phyloP scores from a whole-genome alignment of 345 rosid species.

The Excoecaria cochinchinensis region DNA sequence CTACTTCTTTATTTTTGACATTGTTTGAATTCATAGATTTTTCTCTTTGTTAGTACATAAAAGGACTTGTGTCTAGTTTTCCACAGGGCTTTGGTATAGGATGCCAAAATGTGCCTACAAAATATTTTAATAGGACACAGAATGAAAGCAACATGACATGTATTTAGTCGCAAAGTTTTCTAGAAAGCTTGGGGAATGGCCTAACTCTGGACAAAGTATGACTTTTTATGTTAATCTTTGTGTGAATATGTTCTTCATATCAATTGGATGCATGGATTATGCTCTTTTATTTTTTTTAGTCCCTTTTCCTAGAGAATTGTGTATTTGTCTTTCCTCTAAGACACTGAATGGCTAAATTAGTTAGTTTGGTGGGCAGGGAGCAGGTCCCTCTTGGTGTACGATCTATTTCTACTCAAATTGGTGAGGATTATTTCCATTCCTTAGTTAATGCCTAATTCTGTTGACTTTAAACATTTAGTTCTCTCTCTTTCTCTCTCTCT shows the following conservation, averaged over 20 bases:
- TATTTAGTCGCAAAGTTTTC: background rate
- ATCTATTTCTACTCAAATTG: conserved; percentile 81
- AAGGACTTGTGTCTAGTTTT: background rate
- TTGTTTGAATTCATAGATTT: background rate
- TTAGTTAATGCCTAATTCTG: background rate
- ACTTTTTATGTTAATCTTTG: background rate
- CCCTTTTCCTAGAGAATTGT: background rate
- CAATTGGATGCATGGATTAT: no score
- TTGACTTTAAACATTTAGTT: background rate
- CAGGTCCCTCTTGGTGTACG: conserved; percentile 71
- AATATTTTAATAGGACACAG: background rate
- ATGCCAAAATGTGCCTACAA: background rate
- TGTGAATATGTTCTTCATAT: background rate
- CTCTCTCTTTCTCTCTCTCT: conserved; percentile 4
- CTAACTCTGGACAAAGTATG: background rate
- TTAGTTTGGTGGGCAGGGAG: conserved; percentile 54
- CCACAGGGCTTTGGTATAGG: background rate
- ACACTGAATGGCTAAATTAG: conserved; percentile 10
- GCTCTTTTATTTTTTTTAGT: no score
- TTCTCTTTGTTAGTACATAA: background rate
- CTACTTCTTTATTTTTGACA: background rate
- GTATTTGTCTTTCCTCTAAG: background rate
- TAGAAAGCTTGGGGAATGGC: background rate
- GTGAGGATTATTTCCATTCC: conserved; percentile 42
- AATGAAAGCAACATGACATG: background rate